Conservation (phyloP, 306 rosid genomes). For the Glycine soja region DNA sequence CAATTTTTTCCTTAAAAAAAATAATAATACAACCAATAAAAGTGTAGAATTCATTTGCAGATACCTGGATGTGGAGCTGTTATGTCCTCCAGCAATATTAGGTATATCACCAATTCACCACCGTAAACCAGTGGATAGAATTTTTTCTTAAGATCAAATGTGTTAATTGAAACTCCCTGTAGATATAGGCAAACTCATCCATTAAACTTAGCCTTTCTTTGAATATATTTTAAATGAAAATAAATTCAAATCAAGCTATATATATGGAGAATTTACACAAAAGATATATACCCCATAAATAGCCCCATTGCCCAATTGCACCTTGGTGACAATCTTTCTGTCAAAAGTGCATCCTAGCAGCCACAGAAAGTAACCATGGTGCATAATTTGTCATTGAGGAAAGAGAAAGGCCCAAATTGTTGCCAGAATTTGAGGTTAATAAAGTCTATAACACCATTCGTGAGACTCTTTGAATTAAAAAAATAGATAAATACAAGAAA, state of each 20-base stretch:
- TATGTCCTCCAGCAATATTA: constrained; percentile 13
- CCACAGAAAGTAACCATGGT: constrained; percentile 69
- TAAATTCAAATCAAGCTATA: too few relatives aligned
- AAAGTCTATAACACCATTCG: too few relatives aligned
- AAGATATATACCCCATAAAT: constrained; percentile 43
- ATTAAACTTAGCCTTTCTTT: neutral
- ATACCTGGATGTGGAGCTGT: constrained; percentile 49
- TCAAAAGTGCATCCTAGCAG: constrained; percentile 61
- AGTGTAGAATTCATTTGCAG: neutral
- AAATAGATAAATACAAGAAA: too few relatives aligned
- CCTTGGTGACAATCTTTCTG: constrained; percentile 51
- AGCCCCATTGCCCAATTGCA: constrained; percentile 48
- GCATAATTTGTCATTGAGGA: constrained; percentile 41
- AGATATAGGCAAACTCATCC: neutral
- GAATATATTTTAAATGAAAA: too few relatives aligned
- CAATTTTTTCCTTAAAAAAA: neutral
- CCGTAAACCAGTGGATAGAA: constrained; percentile 53
- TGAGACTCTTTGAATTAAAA: too few relatives aligned
- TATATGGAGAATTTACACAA: too few relatives aligned
- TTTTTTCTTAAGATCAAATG: constrained; percentile 46
- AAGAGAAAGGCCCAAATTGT: constrained; percentile 44
- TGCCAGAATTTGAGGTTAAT: constrained; percentile 52
- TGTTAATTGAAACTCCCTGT: constrained; percentile 63
- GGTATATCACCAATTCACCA: constrained; percentile 62
- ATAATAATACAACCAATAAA: too few relatives aligned